These are phyloP conservation scores for Jackrogersella minutella DNA, from an alignment of 495 filamentous ascomycete genomes.

Conservation along the genomic window DNA sequence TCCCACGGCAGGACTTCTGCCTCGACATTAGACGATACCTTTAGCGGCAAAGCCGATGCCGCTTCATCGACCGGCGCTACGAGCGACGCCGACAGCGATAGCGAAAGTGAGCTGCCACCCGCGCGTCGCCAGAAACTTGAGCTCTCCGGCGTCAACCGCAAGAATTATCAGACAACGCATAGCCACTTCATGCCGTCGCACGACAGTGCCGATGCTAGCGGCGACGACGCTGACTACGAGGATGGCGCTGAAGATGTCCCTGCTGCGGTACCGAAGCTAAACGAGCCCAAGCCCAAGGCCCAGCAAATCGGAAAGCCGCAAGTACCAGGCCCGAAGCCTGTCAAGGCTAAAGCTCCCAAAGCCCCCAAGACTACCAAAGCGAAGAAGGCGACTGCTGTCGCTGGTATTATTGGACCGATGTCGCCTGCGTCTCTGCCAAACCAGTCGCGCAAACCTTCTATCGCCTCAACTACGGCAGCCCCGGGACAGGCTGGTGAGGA, in stretches of 20 bases:
- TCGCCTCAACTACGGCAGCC: conserved; percentile 73
- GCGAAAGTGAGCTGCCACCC: conserved; percentile 73
- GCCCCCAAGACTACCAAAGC: conserved; percentile 57
- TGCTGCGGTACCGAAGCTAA: conserved; percentile 19
- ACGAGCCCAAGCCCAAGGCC: conserved; percentile 49
- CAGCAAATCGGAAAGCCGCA: conserved; percentile 54
- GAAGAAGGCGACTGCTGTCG: conserved; percentile 57
- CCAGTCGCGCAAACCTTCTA: conserved; percentile 80
- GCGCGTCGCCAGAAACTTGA: conserved; percentile 69
- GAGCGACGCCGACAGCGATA: conserved; percentile 79
- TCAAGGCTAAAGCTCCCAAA: conserved; percentile 59
- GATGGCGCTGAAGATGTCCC: conserved; percentile 52
- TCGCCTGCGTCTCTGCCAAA: conserved; percentile 72
- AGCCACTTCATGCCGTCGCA: conserved; percentile 68
- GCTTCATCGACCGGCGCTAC: conserved; percentile 85
- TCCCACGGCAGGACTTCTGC: conserved; percentile 89
- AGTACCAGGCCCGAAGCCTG: conserved; percentile 49
- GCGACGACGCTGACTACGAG: conserved; percentile 69
- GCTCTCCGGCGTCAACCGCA: conserved; percentile 50
- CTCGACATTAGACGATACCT: conserved; percentile 91
- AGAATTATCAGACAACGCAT: conserved; percentile 65
- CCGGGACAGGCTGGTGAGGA: conserved; percentile 70
- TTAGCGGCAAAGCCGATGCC: conserved; percentile 85
- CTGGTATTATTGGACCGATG: conserved; percentile 60
- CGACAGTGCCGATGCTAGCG: conserved; percentile 77